phyloP scores from a whole-genome alignment of 2,329 filamentous ascomycete genomes.

The Cladosporium velox region DNA sequence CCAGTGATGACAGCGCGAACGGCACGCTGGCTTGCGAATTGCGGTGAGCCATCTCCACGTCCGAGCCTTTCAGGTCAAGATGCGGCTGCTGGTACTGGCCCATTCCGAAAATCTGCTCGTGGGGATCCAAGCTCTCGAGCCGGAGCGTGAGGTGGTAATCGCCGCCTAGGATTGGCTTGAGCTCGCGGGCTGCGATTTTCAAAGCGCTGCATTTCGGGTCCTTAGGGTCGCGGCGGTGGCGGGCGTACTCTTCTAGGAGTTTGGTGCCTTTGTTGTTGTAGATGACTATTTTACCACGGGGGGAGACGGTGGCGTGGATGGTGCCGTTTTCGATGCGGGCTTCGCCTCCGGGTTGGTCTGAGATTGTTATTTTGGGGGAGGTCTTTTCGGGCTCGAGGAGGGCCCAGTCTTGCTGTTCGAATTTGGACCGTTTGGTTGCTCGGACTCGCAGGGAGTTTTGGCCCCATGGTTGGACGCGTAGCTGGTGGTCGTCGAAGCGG shows the following conservation, averaged over 20 bases:
- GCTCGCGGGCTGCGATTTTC: conserved; percentile 59
- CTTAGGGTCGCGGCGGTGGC: conserved; percentile 51
- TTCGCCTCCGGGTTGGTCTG: conserved; percentile 29
- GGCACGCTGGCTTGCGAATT: conserved; percentile 68
- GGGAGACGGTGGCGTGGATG: conserved; percentile 51
- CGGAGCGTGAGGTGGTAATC: conserved; percentile 61
- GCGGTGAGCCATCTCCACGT: conserved; percentile 65
- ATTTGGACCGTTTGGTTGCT: conserved; percentile 44
- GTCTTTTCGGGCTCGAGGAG: conserved; percentile 31
- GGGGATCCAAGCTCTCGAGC: conserved; percentile 54
- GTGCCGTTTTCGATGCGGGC: conserved; percentile 52
- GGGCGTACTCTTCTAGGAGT: conserved; percentile 57
- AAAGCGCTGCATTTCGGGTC: conserved; percentile 63
- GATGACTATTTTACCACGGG: conserved; percentile 54
- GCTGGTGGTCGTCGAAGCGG: conserved; percentile 53
- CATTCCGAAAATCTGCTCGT: conserved; percentile 68
- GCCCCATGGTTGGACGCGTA: conserved; percentile 55
- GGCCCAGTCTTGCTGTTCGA: conserved; percentile 47
- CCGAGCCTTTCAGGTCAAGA: conserved; percentile 63
- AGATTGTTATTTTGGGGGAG: conserved; percentile 24
- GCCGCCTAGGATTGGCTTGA: conserved; percentile 54
- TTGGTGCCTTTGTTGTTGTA: conserved; percentile 45
- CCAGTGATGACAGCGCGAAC: conserved; percentile 60
- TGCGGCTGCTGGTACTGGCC: conserved; percentile 67
- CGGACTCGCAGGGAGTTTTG: conserved; percentile 51